Base-by-base conservation (phyloP, 1,284 basidiomycete species). In the Pseudozyma sp. region DNA sequence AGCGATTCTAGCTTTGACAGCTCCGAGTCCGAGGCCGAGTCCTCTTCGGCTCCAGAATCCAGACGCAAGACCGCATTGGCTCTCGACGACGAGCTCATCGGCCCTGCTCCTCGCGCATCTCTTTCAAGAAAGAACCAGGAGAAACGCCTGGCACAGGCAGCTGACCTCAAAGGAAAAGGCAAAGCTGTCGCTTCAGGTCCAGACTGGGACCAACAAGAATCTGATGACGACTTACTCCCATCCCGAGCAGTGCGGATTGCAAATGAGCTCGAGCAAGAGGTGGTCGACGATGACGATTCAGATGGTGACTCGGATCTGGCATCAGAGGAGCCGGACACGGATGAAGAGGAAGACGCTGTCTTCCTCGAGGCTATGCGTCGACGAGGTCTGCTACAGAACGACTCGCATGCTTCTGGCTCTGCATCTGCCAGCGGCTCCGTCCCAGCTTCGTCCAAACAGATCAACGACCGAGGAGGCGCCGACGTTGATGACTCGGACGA, bases 301-400 rank as follows among this genome's bases (percentile, higher is more conserved):
- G 44, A 48, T 0, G 57, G 55, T 13, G 75, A 70, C 16, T 64
- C 61, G 24, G 62, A 69, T 45, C 47, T 65, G 5, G 54, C 17
- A 24, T 73, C 70, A 8, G 70, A 77, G 47, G 65, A 75, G 43
- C 48, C 65, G 4, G 75, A 80, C 29, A 82, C 80, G 0, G 79
- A 81, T 43, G 60, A 68, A 17, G 80, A 82, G 43, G 77, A 81
- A 50, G 77, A 81, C 11, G 68, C 65, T 37, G 55, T 82, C 30
- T 66, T 82, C 24, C 53, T 79, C 33, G 77, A 82, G 51, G 81
- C 80, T 14, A 81, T 82, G 81, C 64, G 78, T 31, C 73, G 54
- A 3, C 60, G 81, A 33, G 78, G 81, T 6, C 44, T 81, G 17
- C 54, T 73, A 3, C 47, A 57, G 10, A 13, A 50, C 5, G 63